phyloP scores from a whole-genome alignment of 805 yeast genomes.

The Candida yuanshanica region DNA sequence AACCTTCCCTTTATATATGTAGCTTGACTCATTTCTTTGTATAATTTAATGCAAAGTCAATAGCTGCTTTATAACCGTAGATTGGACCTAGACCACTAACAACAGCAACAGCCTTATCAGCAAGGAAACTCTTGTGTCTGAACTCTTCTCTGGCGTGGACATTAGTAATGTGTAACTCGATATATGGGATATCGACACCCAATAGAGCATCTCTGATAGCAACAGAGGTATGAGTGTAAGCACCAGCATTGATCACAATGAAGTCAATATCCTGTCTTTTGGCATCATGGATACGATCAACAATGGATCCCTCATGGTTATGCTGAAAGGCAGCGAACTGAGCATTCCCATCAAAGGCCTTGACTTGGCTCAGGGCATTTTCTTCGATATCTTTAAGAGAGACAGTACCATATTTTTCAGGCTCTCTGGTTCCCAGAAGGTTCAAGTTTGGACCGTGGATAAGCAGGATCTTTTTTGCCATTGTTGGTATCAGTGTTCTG shows the following conservation, averaged over 20 bases:
- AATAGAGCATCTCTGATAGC: constrained; percentile 45
- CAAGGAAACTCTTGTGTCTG: constrained; percentile 43
- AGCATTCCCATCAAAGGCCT: constrained; percentile 22
- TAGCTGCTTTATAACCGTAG: constrained; percentile 25
- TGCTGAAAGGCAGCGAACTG: constrained; percentile 33
- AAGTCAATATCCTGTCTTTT: constrained; percentile 31
- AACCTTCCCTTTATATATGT: too few species aligned
- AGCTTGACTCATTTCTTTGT: constrained; percentile 5
- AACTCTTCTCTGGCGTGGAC: constrained; percentile 47
- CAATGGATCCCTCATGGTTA: constrained; percentile 41
- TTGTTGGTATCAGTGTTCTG: neutral
- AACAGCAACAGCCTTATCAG: constrained; percentile 44
- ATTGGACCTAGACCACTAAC: constrained; percentile 25
- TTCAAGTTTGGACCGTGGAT: constrained; percentile 47
- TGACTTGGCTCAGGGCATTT: constrained; percentile 27
- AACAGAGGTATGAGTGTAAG: constrained; percentile 46
- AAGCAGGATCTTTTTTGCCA: constrained; percentile 30
- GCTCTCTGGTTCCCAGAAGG: constrained; percentile 43
- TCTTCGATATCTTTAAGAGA: constrained; percentile 37
- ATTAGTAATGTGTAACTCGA: constrained; percentile 46
- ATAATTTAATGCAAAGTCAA: constrained; percentile 24
- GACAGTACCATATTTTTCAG: constrained; percentile 45
- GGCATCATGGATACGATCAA: constrained; percentile 44
- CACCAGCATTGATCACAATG: constrained; percentile 47
- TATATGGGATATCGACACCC: constrained; percentile 43